Conservation (phyloP, 345 rosid genomes). For the Dipteronia sinensis region DNA sequence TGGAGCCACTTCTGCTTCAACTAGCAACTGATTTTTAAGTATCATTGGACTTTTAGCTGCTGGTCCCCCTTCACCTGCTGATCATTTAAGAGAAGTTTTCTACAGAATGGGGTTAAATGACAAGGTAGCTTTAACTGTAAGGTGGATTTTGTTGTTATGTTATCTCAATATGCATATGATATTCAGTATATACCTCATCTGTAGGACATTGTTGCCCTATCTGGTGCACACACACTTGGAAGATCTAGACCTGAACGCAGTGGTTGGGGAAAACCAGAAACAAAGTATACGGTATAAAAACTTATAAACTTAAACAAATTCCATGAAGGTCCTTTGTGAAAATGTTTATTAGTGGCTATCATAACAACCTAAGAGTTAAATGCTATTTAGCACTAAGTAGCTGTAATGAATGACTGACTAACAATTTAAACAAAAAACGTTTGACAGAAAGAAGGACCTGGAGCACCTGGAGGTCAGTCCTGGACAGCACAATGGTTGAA, state of each 20-base stretch:
- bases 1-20: background rate
- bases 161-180: conserved; percentile 2
- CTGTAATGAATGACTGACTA: background rate
- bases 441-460: conserved; percentile 90
- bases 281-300: conserved; percentile 78
- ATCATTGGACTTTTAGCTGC: conserved; percentile 54
- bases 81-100: conserved; percentile 80
- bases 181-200: conserved; percentile 15
- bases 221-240: conserved; percentile 97
- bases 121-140: conserved; percentile 44
- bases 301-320: conserved; percentile 12
- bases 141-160: background rate
- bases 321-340: background rate
- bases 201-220: conserved; percentile 92
- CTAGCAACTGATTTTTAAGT: conserved; percentile 18
- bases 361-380: background rate
- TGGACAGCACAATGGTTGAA: conserved; percentile 96
- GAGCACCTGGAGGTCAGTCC: conserved; percentile 97
- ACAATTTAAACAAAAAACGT: conserved; percentile 19
- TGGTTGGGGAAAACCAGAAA: conserved; percentile 96
- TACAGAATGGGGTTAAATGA: conserved; percentile 95
- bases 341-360: background rate
- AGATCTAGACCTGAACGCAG: conserved; percentile 96
- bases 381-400: background rate
- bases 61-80: conserved; percentile 87